These are phyloP conservation scores for Geranium incanum DNA, from an alignment of 441 rosid genomes.

Conservation along the genomic window DNA sequence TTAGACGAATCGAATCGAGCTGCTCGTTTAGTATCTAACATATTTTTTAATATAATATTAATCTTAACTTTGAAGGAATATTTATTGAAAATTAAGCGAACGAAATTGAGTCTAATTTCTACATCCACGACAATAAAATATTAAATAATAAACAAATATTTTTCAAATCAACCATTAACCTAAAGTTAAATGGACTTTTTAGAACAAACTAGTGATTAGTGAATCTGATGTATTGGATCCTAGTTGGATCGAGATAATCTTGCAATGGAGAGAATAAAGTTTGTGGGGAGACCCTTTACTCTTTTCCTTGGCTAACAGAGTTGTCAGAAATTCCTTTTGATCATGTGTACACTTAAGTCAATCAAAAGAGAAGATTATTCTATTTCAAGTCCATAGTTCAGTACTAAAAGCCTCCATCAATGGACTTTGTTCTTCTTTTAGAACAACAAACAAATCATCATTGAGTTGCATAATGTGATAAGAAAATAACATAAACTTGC, in stretches of 20 bases:
- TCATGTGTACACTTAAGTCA: conserved; percentile 15
- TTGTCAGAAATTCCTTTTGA: conserved; percentile 27
- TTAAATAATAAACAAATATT: too few species aligned
- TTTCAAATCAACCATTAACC: background rate
- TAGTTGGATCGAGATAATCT: background rate
- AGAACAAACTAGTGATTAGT: background rate
- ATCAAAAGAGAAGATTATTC: conserved; percentile 19
- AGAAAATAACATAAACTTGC: conserved; percentile 10
- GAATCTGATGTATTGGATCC: background rate
- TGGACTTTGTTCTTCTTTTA: conserved; percentile 15
- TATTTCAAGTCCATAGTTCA: conserved; percentile 2
- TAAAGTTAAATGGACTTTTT: background rate
- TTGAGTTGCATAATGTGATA: conserved; percentile 13
- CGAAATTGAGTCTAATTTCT: too few species aligned
- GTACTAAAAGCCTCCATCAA: conserved; percentile 12
- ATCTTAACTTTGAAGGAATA: too few species aligned
- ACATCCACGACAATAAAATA: too few species aligned
- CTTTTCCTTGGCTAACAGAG: conserved; percentile 28
- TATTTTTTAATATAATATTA: too few species aligned
- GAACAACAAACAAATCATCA: conserved; percentile 14
- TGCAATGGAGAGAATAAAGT: background rate
- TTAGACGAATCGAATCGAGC: too few species aligned
- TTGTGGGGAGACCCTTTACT: background rate
- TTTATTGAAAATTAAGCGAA: too few species aligned
- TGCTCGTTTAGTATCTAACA: too few species aligned